These are phyloP conservation scores for Parastagonospora avenae DNA, from an alignment of 2,329 filamentous ascomycete species.

Conservation along the genomic window DNA sequence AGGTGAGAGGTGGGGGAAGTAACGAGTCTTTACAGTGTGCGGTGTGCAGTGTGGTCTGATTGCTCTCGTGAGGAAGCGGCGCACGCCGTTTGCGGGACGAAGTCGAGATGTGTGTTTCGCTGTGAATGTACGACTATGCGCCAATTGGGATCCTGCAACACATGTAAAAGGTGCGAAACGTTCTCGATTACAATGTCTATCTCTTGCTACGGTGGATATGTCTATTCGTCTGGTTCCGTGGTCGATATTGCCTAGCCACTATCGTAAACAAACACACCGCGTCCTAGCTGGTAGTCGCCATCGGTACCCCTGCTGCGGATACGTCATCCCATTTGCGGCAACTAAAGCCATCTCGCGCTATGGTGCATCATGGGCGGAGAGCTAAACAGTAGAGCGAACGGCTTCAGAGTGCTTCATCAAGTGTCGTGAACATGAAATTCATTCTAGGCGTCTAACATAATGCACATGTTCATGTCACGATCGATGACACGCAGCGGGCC, in stretches of 20 bases:
- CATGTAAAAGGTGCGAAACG: too few relatives aligned
- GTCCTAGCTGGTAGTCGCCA: conserved; percentile 1
- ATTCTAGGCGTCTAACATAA: too few relatives aligned
- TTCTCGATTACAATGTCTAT: neutral
- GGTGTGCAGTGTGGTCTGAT: too few relatives aligned
- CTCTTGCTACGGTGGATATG: neutral
- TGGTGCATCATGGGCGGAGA: neutral
- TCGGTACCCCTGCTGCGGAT: conserved; percentile 1
- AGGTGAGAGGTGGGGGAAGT: conserved; percentile 7
- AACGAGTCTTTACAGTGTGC: neutral
- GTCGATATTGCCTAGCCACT: neutral
- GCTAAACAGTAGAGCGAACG: neutral
- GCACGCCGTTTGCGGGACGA: neutral
- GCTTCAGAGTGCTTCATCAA: neutral
- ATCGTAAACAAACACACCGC: conserved; percentile 6
- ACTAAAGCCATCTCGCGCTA: neutral
- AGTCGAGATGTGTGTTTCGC: neutral
- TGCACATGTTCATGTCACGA: neutral
- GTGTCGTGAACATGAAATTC: neutral
- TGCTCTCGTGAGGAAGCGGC: too few relatives aligned
- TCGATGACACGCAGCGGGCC: neutral
- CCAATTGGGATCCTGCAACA: too few relatives aligned
- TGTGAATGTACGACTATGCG: too few relatives aligned
- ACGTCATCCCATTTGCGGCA: conserved; percentile 1
- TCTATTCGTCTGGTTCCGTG: neutral